Evolutionary conservation across 345 rosid species (phyloP), one percentile per base, ranked within the genome.

Genomic region (Litchi chinensis): DNA sequence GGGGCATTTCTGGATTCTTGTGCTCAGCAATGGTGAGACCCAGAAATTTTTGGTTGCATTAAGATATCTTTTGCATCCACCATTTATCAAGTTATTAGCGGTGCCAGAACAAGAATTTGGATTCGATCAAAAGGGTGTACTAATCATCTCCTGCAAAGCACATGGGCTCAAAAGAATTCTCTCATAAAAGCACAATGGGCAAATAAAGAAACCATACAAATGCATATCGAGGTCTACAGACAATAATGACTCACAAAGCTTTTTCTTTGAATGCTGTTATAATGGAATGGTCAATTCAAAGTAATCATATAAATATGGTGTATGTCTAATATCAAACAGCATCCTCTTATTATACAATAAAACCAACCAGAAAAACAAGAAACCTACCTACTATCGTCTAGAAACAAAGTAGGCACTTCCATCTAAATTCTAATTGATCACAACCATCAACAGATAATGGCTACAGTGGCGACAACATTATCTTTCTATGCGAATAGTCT

Each of bases 91-190:
- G 76, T 62, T 80, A 75, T 56, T 76, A 41, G 75, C 80, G 24
- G 74, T 65, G 40, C 65, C 80, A 2, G 83, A 64, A 79, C 19
- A 6, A 73, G 82, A 82, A 73, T 82, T 75, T 69, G 76, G 79
- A 68, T 73, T 77, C 65, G 60, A 71, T 57, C 80, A 80, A 57
- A 74, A 46, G 56, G 72, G 83, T 15, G 75, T 75, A 68, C 80
- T 82, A 18, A 66, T 77, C 69, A 71, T 80, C 41, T 80, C 87
- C 68, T 84, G 84, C 5, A 75, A 77, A 75, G 73, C 78, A 80
- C n/a, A 76, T 37, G 71, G 66, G 78, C 79, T 80, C 28, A 48
- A 68, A 69, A 62, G 69, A 81, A 71, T 79, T 74, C 75, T n/a
- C 10, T 50, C 65, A 37, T 21, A 50, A 75, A 32, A 79, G 75